Conservation (phyloP, 2,329 filamentous ascomycete species). For the Pseudocercospora musae region DNA sequence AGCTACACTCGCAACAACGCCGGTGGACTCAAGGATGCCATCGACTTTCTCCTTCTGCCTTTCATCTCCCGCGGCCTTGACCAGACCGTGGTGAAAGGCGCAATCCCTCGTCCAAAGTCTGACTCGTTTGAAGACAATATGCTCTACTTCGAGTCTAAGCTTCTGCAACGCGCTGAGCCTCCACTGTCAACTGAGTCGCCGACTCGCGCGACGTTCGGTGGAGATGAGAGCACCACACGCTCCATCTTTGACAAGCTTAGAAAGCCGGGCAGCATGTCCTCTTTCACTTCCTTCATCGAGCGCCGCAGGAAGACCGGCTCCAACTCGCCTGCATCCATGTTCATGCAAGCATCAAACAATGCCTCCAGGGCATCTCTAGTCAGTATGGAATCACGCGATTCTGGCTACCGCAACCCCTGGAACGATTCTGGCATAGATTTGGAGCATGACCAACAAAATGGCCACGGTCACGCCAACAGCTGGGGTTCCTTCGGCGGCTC, state of each 20-base stretch:
- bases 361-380: conserved; percentile 95
- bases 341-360: conserved; percentile 80
- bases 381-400: conserved; percentile 91
- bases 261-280: conserved; percentile 91
- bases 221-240: conserved; percentile 75
- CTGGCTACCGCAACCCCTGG: conserved; percentile 95
- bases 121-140: conserved; percentile 97
- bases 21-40: conserved; percentile 89
- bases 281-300: conserved; percentile 92
- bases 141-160: conserved; percentile 94
- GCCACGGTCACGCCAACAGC: conserved; percentile 43
- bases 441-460: conserved; percentile 65
- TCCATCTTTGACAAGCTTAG: conserved; percentile 87
- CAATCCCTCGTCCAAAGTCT: conserved; percentile 96
- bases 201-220: conserved; percentile 75
- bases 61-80: conserved; percentile 89
- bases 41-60: conserved; percentile 85
- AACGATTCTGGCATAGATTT: conserved; percentile 97
- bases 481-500: conserved; percentile 51
- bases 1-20: conserved; percentile 94
- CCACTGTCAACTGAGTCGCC: conserved; percentile 79
- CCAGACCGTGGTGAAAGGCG: conserved; percentile 78
- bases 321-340: conserved; percentile 68
- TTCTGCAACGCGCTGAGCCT: conserved; percentile 86
- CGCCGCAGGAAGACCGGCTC: conserved; percentile 91